These are phyloP conservation scores for Vitis rotundifolia DNA, from an alignment of 164 flowering plant genomes.

Conservation along the genomic window DNA sequence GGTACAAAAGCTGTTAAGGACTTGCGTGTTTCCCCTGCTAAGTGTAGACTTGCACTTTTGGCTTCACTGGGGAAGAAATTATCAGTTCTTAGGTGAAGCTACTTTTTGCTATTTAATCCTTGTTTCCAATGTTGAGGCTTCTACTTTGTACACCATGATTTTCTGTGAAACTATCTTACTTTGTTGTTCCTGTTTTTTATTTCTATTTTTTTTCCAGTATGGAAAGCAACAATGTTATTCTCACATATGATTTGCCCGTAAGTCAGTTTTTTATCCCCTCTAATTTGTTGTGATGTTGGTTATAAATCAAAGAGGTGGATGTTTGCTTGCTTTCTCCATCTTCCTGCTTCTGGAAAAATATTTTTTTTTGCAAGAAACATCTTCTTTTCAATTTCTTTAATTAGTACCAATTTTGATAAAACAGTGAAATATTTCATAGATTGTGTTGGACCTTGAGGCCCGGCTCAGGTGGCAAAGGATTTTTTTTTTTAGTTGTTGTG, in stretches of 20 bases:
- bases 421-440: no score
- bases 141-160: background rate
- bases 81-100: constrained; percentile 66
- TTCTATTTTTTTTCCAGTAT: constrained; percentile 44
- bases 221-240: constrained; percentile 72
- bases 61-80: constrained; percentile 81
- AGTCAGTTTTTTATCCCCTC: constrained; percentile 7
- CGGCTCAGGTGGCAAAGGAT: no score
- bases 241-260: constrained; percentile 82
- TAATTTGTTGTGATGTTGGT: background rate
- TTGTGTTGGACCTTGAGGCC: no score
- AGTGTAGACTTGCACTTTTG: constrained; percentile 48
- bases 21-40: constrained; percentile 46
- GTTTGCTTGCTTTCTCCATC: background rate
- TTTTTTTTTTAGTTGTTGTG: no score
- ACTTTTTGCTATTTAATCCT: background rate
- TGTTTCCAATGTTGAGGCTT: background rate
- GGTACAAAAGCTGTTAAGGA: constrained; percentile 63
- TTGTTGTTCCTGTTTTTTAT: background rate
- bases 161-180: constrained; percentile 1
- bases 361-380: no score
- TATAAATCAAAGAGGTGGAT: background rate
- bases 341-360: no score
- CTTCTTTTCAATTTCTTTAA: no score
- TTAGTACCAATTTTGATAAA: no score